A percentile compares a stretch with the other conserved stretches of the same genome.
phyloP scores from a whole-genome alignment of 352 stramenopile species.

The Phytopythium delawarense region DNA sequence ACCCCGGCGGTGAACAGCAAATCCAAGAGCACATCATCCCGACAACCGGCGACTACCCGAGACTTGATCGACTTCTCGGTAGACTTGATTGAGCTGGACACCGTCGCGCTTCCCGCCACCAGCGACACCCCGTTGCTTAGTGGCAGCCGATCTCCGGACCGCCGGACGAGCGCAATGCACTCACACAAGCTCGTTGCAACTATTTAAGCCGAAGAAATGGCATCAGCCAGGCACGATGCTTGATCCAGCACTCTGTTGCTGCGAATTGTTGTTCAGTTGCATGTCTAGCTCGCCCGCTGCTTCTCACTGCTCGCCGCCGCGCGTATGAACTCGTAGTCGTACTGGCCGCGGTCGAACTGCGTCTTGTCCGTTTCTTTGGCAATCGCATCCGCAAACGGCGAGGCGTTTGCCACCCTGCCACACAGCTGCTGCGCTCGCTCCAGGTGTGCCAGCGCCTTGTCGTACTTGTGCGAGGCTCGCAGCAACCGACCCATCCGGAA shows the following conservation, averaged over 20 bases:
- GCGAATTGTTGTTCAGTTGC: neutral
- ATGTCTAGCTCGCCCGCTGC: neutral
- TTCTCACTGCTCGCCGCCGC: constrained; percentile 11
- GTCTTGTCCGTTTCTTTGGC: constrained; percentile 53
- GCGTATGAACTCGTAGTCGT: constrained; percentile 49
- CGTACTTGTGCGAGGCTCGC: constrained; percentile 44
- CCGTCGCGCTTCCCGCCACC: neutral
- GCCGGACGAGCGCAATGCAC: neutral
- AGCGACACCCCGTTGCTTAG: neutral
- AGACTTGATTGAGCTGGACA: constrained; percentile 29
- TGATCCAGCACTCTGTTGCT: neutral
- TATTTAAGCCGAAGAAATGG: constrained; percentile 3
- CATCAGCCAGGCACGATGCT: neutral
- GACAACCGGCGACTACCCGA: neutral
- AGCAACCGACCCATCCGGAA: constrained; percentile 54
- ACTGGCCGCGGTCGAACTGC: constrained; percentile 57
- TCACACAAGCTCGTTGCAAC: constrained; percentile 13
- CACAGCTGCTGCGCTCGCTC: constrained; percentile 11
- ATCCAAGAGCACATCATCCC: neutral
- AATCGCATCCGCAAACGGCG: constrained; percentile 42
- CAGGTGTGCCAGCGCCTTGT: constrained; percentile 37
- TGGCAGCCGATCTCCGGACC: neutral
- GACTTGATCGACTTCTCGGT: neutral
- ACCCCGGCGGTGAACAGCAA: neutral
- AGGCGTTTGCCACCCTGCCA: constrained; percentile 8